Evolutionary conservation across 345 rosid species (phyloP).

Genomic region (Gossypium turneri): DNA sequence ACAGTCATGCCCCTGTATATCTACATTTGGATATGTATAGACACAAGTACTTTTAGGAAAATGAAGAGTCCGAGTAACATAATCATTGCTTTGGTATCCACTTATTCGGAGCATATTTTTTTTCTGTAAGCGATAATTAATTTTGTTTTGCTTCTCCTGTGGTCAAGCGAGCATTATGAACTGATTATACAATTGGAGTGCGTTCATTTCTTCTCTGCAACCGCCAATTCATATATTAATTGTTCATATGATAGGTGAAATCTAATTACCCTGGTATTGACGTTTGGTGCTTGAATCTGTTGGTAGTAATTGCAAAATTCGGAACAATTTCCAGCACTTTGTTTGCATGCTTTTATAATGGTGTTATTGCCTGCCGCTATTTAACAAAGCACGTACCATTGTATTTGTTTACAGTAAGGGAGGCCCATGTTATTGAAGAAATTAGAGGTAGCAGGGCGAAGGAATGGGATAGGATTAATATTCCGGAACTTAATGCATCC

Average conservation of each 20-base stretch:
- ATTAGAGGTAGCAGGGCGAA: slow-evolving; percentile 18
- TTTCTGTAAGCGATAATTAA: background rate
- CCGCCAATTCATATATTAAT: background rate
- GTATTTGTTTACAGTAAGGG: slow-evolving; percentile 31
- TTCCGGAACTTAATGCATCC: slow-evolving; percentile 48
- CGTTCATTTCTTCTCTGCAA: background rate
- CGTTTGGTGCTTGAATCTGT: background rate
- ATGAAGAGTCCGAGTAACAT: no score
- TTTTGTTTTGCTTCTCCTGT: background rate
- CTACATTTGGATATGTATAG: no score
- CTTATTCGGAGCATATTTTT: background rate
- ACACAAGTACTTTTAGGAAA: no score
- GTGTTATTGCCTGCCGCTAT: no score
- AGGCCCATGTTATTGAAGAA: slow-evolving; percentile 38
- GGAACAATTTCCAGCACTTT: background rate
- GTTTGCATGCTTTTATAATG: background rate
- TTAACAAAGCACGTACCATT: no score
- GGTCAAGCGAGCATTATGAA: background rate
- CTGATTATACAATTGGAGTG: background rate
- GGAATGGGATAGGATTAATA: slow-evolving; percentile 32
- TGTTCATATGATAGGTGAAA: background rate
- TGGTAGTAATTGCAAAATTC: background rate
- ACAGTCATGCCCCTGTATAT: no score
- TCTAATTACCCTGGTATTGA: background rate
- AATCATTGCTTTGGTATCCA: background rate